Evolutionary conservation across 805 yeast genomes (phyloP).

Genomic region (Myxozyma neotropica): DNA sequence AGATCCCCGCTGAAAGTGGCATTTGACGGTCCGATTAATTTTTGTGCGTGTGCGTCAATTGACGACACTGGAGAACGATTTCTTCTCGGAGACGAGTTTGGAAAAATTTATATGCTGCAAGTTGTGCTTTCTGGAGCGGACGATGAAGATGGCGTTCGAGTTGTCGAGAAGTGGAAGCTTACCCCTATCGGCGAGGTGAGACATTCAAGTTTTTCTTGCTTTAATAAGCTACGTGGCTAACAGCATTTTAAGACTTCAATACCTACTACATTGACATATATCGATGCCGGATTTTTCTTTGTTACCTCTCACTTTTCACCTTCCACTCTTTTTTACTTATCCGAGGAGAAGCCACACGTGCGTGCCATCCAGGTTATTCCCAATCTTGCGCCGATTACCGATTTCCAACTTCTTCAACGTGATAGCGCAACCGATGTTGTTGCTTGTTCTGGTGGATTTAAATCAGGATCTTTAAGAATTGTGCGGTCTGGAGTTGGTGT

Average conservation of each 20-base stretch:
- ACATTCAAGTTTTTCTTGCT: too few relatives aligned
- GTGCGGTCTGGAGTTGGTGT: conserved; percentile 33
- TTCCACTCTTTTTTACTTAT: conserved; percentile 26
- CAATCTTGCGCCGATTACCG: conserved; percentile 35
- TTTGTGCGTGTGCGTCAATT: conserved; percentile 31
- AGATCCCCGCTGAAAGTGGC: conserved; percentile 17
- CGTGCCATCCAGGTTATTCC: conserved; percentile 24
- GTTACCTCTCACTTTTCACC: conserved; percentile 35
- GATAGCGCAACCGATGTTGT: conserved; percentile 26
- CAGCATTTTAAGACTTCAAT: conserved; percentile 32
- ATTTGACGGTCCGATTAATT: conserved; percentile 24
- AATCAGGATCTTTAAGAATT: conserved; percentile 31
- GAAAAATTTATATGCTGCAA: conserved; percentile 26
- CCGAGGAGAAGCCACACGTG: conserved; percentile 24
- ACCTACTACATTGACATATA: conserved; percentile 31
- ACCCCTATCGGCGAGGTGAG: conserved; percentile 24
- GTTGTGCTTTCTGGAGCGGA: conserved; percentile 1
- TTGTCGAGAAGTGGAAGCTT: conserved; percentile 12
- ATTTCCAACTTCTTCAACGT: conserved; percentile 24
- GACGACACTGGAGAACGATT: conserved; percentile 27
- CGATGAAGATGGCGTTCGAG: neutral
- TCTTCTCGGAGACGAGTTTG: conserved; percentile 33
- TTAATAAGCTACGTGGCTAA: too few relatives aligned
- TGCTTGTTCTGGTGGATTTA: conserved; percentile 36
- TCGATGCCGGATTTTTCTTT: conserved; percentile 31